Evolutionary conservation across 2,329 filamentous ascomycete species (phyloP), one percentile per base, ranked within the genome.

Genomic region (Ceratocystis ficicola): DNA sequence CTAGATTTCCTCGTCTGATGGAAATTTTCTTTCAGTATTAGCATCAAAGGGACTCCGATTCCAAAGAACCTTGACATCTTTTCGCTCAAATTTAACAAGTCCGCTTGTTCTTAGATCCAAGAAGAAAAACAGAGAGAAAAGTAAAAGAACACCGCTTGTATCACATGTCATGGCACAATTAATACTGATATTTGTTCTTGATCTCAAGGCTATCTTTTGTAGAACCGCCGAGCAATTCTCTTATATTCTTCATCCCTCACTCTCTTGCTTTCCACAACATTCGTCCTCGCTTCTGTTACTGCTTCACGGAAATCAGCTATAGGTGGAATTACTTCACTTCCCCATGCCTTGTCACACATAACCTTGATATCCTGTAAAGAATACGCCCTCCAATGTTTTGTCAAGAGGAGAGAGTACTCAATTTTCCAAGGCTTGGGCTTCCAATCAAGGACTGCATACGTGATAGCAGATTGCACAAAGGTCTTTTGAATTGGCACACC

Each of bases 311-410:
- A 67, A 17, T 57, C 44, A 6, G 44, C 15, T 17, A 67, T 36
- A 44, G 61, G 25, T 22, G 67, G 65, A 7, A 63, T 59, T 5
- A 68, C 66, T 12, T 63, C 50, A 32, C 48, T 32, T n/a, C 67
- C 65, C 67, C 67, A 68, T 7, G 67, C 67, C 12, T 20, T 32
- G 64, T 68, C 63, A 62, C 67, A 68, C 12, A 63, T 48, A 22
- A 52, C 30, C 22, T 68, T 67, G 44, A 68, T 22, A 41, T 68
- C 65, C 32, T 64, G 61, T 22, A 66, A 12, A 2, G 61, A 55
- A 46, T 64, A 64, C 8, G 61, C 25, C 10, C 67, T 44, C 62
- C 62, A 68, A 5, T 22, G 28, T 10, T 57, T 62, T 20, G 62
- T 68, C n/a, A 66, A 44, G n/a, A 68, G 48, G 5, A 32, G 12